Conservation (phyloP, 495 filamentous ascomycete species). For the Geopyxis carbonaria region DNA sequence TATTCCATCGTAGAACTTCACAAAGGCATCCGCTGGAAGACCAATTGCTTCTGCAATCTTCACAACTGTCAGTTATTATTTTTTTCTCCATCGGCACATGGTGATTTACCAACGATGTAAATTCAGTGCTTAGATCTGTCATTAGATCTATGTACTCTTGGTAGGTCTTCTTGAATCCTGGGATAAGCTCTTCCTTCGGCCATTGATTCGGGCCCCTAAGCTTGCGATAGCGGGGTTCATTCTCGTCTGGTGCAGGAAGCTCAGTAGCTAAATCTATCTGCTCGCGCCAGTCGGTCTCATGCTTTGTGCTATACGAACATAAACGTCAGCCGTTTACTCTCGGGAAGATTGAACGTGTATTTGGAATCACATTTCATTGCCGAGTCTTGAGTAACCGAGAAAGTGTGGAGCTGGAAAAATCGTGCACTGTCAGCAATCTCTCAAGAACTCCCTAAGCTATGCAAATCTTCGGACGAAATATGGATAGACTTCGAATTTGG, state of each 20-base stretch:
- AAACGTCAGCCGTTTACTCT: background rate
- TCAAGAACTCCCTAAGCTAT: too few relatives aligned
- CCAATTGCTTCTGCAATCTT: slow-evolving; percentile 69
- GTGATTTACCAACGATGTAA: slow-evolving; percentile 52
- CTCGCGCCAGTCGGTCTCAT: slow-evolving; percentile 53
- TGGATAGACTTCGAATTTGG: background rate
- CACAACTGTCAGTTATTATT: background rate
- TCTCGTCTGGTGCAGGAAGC: slow-evolving; percentile 43
- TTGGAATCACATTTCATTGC: slow-evolving; percentile 35
- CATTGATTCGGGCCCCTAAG: slow-evolving; percentile 81
- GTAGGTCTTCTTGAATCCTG: slow-evolving; percentile 51
- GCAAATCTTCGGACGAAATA: slow-evolving; percentile 4
- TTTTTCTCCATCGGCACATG: background rate
- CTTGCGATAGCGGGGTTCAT: slow-evolving; percentile 58
- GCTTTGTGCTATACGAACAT: slow-evolving; percentile 28
- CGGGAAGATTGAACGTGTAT: background rate
- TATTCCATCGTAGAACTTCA: slow-evolving; percentile 58
- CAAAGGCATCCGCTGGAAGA: slow-evolving; percentile 53
- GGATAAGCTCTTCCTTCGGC: slow-evolving; percentile 51
- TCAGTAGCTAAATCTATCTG: slow-evolving; percentile 81
- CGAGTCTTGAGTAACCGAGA: slow-evolving; percentile 44
- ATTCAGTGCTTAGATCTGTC: slow-evolving; percentile 49
- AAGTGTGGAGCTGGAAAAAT: slow-evolving; percentile 28
- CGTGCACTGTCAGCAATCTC: slow-evolving; percentile 5
- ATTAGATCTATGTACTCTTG: slow-evolving; percentile 62